Conservation (phyloP, 768 basidiomycete species). For the Pisolithus albus region DNA sequence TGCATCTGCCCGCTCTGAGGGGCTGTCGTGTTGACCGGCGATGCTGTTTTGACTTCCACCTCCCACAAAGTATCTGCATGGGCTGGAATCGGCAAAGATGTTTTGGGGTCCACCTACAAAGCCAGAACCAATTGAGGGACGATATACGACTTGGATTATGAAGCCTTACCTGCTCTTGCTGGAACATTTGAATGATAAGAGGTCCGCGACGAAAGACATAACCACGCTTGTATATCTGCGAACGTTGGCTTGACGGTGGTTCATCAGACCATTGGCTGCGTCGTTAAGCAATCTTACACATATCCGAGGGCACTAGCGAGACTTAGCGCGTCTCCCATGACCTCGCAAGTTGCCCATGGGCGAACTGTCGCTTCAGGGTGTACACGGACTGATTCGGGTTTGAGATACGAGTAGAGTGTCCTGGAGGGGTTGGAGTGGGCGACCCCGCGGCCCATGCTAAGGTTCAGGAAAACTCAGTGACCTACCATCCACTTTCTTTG, state of each 20-base stretch:
- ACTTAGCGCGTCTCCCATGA: slow-evolving; percentile 71
- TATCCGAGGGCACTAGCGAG: slow-evolving; percentile 80
- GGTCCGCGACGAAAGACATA: slow-evolving; percentile 68
- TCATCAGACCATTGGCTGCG: background rate
- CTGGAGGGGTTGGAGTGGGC: slow-evolving; percentile 28
- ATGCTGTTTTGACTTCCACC: slow-evolving; percentile 80
- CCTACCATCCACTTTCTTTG: slow-evolving; percentile 55
- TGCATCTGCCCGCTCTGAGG: slow-evolving; percentile 32
- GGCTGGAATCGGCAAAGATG: slow-evolving; percentile 69
- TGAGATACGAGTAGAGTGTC: slow-evolving; percentile 73
- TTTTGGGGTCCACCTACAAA: slow-evolving; percentile 62
- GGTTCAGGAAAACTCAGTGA: slow-evolving; percentile 3
- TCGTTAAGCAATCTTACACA: slow-evolving; percentile 36
- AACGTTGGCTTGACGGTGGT: slow-evolving; percentile 42
- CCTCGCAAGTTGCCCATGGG: slow-evolving; percentile 76
- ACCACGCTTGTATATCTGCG: slow-evolving; percentile 77
- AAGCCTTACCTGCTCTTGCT: slow-evolving; percentile 65
- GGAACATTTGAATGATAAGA: slow-evolving; percentile 75
- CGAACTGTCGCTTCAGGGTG: slow-evolving; percentile 85
- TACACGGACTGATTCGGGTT: slow-evolving; percentile 76
- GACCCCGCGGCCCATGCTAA: background rate
- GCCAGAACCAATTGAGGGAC: slow-evolving; percentile 1
- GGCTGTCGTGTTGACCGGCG: slow-evolving; percentile 63
- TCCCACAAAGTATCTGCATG: slow-evolving; percentile 80
- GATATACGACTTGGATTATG: background rate